Conservation (phyloP, 441 rosid genomes). For the Macaranga tanarius region DNA sequence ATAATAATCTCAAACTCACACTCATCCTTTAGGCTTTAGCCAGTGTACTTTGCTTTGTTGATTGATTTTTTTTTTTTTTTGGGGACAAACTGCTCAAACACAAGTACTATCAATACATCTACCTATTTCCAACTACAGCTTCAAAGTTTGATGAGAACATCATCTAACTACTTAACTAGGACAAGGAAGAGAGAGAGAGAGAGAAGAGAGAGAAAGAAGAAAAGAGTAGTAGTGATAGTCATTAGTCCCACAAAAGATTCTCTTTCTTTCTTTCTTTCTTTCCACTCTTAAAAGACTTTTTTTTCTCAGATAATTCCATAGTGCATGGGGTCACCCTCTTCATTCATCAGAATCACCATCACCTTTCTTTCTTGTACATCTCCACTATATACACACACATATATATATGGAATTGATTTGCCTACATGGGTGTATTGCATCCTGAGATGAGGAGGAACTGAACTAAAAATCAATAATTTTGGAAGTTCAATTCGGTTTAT, state of each 20-base stretch:
- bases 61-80: neutral
- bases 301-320: constrained; percentile 30
- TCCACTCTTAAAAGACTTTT: constrained; percentile 16
- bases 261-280: constrained; percentile 21
- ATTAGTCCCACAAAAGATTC: constrained; percentile 30
- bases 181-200: neutral
- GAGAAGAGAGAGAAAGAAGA: neutral
- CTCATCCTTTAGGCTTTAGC: neutral
- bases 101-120: neutral
- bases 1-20: neutral
- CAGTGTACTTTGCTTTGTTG: neutral
- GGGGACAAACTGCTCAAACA: neutral
- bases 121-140: neutral
- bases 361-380: constrained; percentile 28
- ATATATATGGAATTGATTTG: no score
- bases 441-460: no score
- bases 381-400: no score
- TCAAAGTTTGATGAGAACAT: constrained; percentile 17
- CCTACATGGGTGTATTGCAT: no score
- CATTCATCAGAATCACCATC: constrained; percentile 21
- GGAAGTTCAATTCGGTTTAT: no score
- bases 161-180: neutral
- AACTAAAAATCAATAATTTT: no score
- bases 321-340: constrained; percentile 32
- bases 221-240: constrained; percentile 1